Base-by-base conservation (phyloP, 2,329 filamentous ascomycete species). In the Volutella citrinella region DNA sequence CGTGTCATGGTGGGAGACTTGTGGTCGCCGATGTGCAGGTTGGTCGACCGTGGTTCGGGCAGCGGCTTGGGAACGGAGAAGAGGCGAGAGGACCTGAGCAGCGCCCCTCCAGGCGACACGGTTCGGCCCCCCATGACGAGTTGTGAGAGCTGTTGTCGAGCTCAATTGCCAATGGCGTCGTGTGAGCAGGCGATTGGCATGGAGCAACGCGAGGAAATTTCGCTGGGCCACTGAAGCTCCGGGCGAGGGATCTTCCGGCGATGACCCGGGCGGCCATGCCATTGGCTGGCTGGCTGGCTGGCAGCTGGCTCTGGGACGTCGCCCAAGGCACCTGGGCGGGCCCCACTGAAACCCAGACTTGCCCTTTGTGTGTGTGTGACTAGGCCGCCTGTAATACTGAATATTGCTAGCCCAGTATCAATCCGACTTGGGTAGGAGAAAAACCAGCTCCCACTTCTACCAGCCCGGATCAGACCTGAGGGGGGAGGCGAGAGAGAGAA, bases 31-130 rank as follows among this genome's bases (percentile, higher is more conserved):
- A 62, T 48, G 38, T 57, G 52, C 19, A 61, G 42, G 43, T 48
- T 56, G 40, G 65, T 70, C 44, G 68, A 70, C 45, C 70, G 69
- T 47, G 86, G 80, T 25, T 73, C 66, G 13, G 84, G 79, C 32
- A 96, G 74, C 15, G 87, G 79, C 38, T 79, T 74, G 11, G 91
- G 90, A 36, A 97, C 72, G 16, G 90, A 84, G 67, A 97, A 97
- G 51, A 97, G 76, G 49, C 91, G 86, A 39, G 91, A 97, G 40
- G 82, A 79, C 61, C 91, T 83, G 56, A 97, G 76, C 49, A 97
- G 75, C 51, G 76, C 72, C 45, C 70, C 79, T 56, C 80, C 80
- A 37, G 80, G 79, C 46, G 79, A 80, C 53, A 80, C 49, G 37
- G 54, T 51, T 32, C 49, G 54, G 38, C 32, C 46, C 45, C 47